A percentile compares a stretch with the other conserved stretches of the same genome.
These are phyloP conservation scores for Lactarius pseudohatsudake DNA, from an alignment of 768 basidiomycete species.

Conservation along the genomic window DNA sequence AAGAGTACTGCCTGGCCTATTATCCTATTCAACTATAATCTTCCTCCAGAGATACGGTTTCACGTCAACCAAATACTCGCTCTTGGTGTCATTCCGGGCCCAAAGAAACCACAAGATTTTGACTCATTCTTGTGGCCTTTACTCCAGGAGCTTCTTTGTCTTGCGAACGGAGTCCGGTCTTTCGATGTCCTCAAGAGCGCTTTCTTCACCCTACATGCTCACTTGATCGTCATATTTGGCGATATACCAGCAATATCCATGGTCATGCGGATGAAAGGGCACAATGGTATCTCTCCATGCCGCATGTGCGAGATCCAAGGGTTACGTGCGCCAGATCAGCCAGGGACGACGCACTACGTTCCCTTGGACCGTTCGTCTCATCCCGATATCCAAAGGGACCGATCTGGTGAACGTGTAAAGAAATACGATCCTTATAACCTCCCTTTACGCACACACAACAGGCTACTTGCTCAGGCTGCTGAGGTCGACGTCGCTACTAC, in stretches of 20 bases:
- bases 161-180: slow-evolving; percentile 31
- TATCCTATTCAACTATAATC: slow-evolving; percentile 44
- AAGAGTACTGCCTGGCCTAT: slow-evolving; percentile 43
- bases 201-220: slow-evolving; percentile 36
- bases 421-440: slow-evolving; percentile 36
- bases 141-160: slow-evolving; percentile 32
- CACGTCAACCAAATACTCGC: slow-evolving; percentile 32
- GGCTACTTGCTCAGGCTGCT: slow-evolving; percentile 35
- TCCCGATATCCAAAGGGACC: not conserved
- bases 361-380: not conserved
- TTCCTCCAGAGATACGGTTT: slow-evolving; percentile 37
- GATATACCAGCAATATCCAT: slow-evolving; percentile 38
- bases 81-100: slow-evolving; percentile 34
- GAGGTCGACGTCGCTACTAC: slow-evolving; percentile 37
- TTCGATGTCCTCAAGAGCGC: slow-evolving; percentile 26
- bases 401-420: not conserved
- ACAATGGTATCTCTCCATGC: slow-evolving; percentile 41
- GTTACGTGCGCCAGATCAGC: slow-evolving; percentile 23
- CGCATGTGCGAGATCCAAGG: slow-evolving; percentile 40
- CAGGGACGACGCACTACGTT: slow-evolving; percentile 2
- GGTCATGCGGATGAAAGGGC: slow-evolving; percentile 43
- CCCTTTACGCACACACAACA: slow-evolving; percentile 38
- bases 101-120: slow-evolving; percentile 32
- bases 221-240: slow-evolving; percentile 35
- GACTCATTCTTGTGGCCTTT: slow-evolving; percentile 36